Conservation (phyloP, 148 eudicot species). For the Rhododendron kiyosumense region DNA sequence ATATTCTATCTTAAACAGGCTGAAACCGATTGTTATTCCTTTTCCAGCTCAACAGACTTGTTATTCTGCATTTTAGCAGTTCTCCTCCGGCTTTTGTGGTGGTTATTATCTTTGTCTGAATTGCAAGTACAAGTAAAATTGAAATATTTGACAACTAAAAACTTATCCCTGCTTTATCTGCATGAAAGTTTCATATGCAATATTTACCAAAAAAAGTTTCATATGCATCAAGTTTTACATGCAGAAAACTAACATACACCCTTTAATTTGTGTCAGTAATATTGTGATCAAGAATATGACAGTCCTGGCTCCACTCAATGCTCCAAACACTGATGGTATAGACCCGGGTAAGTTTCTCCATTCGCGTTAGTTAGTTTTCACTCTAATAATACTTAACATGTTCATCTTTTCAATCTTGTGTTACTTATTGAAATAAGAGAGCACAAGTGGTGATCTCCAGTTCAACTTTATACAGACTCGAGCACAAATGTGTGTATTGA, state of each 20-base stretch:
- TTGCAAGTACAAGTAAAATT: neutral
- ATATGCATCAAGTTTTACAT: neutral
- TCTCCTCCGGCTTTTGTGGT: neutral
- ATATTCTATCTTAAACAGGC: neutral
- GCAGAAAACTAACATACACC: neutral
- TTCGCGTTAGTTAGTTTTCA: neutral
- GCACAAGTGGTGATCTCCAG: neutral
- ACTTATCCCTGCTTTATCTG: neutral
- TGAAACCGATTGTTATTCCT: neutral
- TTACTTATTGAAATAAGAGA: neutral
- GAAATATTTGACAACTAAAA: neutral
- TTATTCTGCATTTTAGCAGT: neutral
- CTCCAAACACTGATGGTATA: slow-evolving; percentile 97
- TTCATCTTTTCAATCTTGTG: neutral
- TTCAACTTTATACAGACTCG: slow-evolving; percentile 50
- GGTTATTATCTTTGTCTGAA: neutral
- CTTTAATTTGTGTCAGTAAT: slow-evolving; percentile 42
- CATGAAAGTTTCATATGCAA: neutral
- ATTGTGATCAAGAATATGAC: slow-evolving; percentile 85
- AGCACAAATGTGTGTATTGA: slow-evolving; percentile 84
- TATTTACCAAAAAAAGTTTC: no score
- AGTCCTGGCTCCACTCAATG: slow-evolving; percentile 85
- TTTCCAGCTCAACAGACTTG: neutral
- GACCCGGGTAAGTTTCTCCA: slow-evolving; percentile 64
- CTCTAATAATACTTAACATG: neutral